Percentiles rank a stretch among this genome's conserved stretches.
Conservation (phyloP, 257 asterid species). For the Thymus mandschuricus region DNA sequence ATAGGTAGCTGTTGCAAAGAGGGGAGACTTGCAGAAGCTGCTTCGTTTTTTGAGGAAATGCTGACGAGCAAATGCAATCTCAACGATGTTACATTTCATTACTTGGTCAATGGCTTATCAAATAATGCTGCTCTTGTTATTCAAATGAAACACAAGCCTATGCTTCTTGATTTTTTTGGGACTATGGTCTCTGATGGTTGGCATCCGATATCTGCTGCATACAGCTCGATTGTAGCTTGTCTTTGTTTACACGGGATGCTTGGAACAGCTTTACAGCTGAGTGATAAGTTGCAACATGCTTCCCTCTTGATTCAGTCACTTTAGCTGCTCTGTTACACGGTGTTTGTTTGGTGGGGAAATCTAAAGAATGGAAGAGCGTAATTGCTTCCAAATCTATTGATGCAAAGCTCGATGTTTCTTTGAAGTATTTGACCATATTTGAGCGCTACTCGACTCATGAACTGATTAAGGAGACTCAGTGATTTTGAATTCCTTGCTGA, state of each 20-base stretch:
- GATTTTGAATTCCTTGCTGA: slow-evolving; percentile 56
- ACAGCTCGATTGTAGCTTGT: too few relatives aligned
- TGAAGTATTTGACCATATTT: slow-evolving; percentile 56
- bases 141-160: too few relatives aligned
- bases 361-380: slow-evolving; percentile 72
- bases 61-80: too few relatives aligned
- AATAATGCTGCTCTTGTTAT: too few relatives aligned
- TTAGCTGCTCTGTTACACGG: slow-evolving; percentile 74
- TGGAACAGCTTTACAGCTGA: slow-evolving; percentile 53
- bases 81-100: too few relatives aligned
- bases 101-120: too few relatives aligned
- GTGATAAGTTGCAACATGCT: slow-evolving; percentile 57
- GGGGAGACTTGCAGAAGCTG: too few relatives aligned
- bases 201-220: too few relatives aligned
- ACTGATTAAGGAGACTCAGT: slow-evolving; percentile 12
- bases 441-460: slow-evolving; percentile 51
- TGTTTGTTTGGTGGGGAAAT: slow-evolving; percentile 64
- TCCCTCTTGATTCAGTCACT: slow-evolving; percentile 49
- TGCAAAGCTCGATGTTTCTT: slow-evolving; percentile 52
- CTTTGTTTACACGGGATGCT: slow-evolving; percentile 44
- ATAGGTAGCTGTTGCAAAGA: too few relatives aligned
- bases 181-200: too few relatives aligned
- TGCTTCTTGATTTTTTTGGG: too few relatives aligned
- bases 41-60: too few relatives aligned
- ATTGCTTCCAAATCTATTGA: slow-evolving; percentile 46